Conservation (phyloP, 2,329 filamentous ascomycete species). For the Fusarium denticulatum region DNA sequence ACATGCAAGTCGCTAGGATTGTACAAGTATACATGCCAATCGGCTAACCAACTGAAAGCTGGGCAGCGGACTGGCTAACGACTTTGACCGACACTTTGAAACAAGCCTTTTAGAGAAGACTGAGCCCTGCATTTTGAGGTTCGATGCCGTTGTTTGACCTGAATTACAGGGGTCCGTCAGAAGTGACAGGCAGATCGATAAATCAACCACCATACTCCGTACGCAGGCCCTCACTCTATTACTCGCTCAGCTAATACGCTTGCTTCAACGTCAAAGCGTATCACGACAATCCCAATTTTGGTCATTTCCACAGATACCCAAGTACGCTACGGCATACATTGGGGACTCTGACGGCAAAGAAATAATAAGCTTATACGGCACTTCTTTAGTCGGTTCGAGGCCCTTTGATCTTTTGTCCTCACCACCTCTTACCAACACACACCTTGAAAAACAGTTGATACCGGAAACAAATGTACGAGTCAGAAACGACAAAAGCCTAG, state of each 20-base stretch:
- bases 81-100: conserved; percentile 29
- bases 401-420: background rate
- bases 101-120: background rate
- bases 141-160: background rate
- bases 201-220: background rate
- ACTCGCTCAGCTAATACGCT: background rate
- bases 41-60: background rate
- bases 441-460: background rate
- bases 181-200: conserved; percentile 5
- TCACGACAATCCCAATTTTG: conserved; percentile 1
- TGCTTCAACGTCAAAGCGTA: conserved; percentile 6
- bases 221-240: background rate
- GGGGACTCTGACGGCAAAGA: background rate
- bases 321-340: background rate
- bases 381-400: background rate
- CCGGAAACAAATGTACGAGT: background rate
- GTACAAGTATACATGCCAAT: conserved; percentile 15
- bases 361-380: background rate
- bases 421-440: background rate
- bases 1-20: conserved; percentile 25
- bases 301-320: background rate
- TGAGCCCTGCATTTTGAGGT: conserved; percentile 1
- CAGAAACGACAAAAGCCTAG: background rate
- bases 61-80: background rate
- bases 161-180: background rate